Evolutionary conservation across 306 rosid species (phyloP).

Genomic region (Trifolium fragiferum): DNA sequence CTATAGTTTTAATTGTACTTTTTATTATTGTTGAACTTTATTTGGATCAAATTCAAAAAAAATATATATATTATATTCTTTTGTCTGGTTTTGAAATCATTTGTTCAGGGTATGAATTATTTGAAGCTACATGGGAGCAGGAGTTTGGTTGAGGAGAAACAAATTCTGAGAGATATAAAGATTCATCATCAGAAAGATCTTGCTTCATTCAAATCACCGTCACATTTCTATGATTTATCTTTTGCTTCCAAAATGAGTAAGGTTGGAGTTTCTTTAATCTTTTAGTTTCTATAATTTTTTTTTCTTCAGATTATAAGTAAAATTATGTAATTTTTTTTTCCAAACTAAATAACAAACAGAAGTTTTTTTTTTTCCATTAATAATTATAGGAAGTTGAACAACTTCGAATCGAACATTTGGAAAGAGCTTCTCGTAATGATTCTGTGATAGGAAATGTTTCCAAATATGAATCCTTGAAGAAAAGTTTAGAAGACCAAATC

Average conservation of each 20-base stretch:
- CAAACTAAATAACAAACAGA: too few relatives aligned
- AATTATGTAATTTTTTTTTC: too few relatives aligned
- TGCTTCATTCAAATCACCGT: constrained; percentile 25
- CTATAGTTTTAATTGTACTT: too few relatives aligned
- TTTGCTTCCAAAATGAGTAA: background rate
- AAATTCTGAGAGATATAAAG: constrained; percentile 14
- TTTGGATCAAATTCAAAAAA: too few relatives aligned
- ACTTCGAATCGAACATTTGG: constrained; percentile 9
- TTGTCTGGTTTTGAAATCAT: background rate
- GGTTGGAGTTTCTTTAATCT: background rate
- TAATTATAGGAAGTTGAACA: too few relatives aligned
- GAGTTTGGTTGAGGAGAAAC: constrained; percentile 27
- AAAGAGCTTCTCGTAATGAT: constrained; percentile 31
- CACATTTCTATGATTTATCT: too few relatives aligned
- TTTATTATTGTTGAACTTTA: too few relatives aligned
- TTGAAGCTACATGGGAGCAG: constrained; percentile 26
- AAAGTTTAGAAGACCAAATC: constrained; percentile 25
- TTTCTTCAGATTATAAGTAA: too few relatives aligned
- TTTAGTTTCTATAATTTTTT: too few relatives aligned
- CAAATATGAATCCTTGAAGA: background rate
- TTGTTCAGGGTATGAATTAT: constrained; percentile 24
- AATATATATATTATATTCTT: too few relatives aligned
- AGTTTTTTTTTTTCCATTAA: too few relatives aligned
- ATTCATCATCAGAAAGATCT: constrained; percentile 2
- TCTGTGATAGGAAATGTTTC: constrained; percentile 7